Evolutionary conservation across 2,329 filamentous ascomycete species (phyloP).

Genomic region (Dothideomycetidae sp.): DNA sequence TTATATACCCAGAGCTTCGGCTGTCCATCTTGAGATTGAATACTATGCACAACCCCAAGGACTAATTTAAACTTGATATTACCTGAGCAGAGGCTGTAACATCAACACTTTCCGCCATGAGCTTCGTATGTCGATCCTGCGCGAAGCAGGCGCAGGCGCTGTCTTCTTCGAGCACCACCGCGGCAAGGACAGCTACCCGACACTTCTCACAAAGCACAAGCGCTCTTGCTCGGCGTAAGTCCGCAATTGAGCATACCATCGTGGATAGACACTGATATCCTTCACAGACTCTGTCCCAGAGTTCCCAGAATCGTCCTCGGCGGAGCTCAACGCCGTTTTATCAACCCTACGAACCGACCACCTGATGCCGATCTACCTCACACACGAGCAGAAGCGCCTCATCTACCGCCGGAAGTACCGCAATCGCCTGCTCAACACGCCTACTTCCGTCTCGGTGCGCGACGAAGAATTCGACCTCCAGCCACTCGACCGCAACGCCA

Average conservation of each 20-base stretch:
- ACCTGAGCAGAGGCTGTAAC: too few species aligned
- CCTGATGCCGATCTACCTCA: conserved; percentile 32
- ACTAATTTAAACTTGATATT: too few species aligned
- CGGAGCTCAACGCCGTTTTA: conserved; percentile 29
- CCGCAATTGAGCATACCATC: too few species aligned
- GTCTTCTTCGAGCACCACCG: neutral
- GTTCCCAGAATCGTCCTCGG: conserved; percentile 28
- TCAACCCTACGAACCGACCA: conserved; percentile 28
- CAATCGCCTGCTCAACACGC: conserved; percentile 29
- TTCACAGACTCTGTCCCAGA: conserved; percentile 24
- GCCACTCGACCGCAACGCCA: conserved; percentile 20
- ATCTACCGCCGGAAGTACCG: conserved; percentile 29
- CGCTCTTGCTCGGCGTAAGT: too few species aligned
- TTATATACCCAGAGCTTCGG: conserved; percentile 8
- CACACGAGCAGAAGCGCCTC: conserved; percentile 26
- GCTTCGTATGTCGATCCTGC: neutral
- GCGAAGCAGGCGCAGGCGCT: neutral
- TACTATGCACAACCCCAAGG: neutral
- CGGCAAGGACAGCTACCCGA: neutral
- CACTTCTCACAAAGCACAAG: too few species aligned
- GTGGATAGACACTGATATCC: too few species aligned
- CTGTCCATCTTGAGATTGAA: neutral
- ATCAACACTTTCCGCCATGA: neutral
- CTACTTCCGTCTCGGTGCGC: conserved; percentile 29
- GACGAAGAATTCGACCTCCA: conserved; percentile 24